A percentile compares a stretch with the other conserved stretches of the same genome.
These are phyloP conservation scores for Lodderomyces beijingensis DNA, from an alignment of 1,139 yeast genomes.

Conservation along the genomic window DNA sequence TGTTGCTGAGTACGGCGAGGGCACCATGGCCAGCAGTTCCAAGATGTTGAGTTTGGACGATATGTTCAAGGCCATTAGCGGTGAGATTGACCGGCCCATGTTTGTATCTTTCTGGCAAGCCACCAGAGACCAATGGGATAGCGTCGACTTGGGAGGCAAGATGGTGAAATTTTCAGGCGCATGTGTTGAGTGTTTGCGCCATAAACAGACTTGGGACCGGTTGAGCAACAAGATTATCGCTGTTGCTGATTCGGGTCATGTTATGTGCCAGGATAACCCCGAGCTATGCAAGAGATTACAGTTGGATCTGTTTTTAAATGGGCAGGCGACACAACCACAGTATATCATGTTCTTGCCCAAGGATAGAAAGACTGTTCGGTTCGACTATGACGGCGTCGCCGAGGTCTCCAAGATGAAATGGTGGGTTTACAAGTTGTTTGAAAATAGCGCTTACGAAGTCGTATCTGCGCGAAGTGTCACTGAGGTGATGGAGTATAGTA, in stretches of 20 bases:
- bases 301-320: constrained; percentile 23
- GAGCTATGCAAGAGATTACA: constrained; percentile 51
- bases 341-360: constrained; percentile 41
- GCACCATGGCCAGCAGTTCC: constrained; percentile 38
- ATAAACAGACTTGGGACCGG: constrained; percentile 54
- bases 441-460: constrained; percentile 35
- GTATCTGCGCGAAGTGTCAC: constrained; percentile 35
- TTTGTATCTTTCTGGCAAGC: constrained; percentile 67
- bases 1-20: constrained; percentile 41
- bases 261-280: constrained; percentile 52
- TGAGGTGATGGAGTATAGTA: constrained; percentile 37
- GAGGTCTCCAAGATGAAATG: constrained; percentile 27
- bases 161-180: constrained; percentile 27
- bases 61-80: constrained; percentile 42
- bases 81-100: constrained; percentile 43
- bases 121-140: constrained; percentile 35
- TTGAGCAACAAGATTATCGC: constrained; percentile 46
- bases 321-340: constrained; percentile 20
- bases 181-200: constrained; percentile 48
- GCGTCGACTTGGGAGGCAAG: constrained; percentile 33
- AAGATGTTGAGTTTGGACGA: constrained; percentile 26
- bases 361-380: constrained; percentile 27
- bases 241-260: constrained; percentile 49
- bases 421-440: constrained; percentile 29
- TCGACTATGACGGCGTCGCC: constrained; percentile 31